phyloP scores from a whole-genome alignment of 2,329 filamentous ascomycete genomes.

The Apiospora rasikravindrae region DNA sequence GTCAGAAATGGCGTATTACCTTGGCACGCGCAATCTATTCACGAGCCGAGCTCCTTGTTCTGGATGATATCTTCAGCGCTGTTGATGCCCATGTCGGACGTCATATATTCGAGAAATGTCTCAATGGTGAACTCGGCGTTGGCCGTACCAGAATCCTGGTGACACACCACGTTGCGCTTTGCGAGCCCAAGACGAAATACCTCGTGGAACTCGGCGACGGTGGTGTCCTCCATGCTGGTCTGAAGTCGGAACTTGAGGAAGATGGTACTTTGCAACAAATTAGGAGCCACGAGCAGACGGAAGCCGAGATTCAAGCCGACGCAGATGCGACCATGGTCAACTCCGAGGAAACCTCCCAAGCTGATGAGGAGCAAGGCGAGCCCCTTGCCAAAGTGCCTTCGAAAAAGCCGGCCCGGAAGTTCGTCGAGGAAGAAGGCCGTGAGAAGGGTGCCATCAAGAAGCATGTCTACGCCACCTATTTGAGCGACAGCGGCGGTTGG shows the following conservation, averaged over 20 bases:
- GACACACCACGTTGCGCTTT: constrained; percentile 79
- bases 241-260: constrained; percentile 66
- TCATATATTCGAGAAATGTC: constrained; percentile 77
- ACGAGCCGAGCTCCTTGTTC: constrained; percentile 73
- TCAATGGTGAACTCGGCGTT: constrained; percentile 71
- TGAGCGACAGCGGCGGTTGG: constrained; percentile 68
- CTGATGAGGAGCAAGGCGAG: constrained; percentile 46
- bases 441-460: constrained; percentile 73
- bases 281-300: constrained; percentile 58
- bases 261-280: constrained; percentile 62
- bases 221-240: constrained; percentile 65
- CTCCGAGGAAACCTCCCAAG: constrained; percentile 54
- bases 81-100: constrained; percentile 82
- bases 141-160: constrained; percentile 78
- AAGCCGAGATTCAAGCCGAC: constrained; percentile 53
- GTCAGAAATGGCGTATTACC: constrained; percentile 82
- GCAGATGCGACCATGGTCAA: constrained; percentile 62
- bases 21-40: constrained; percentile 83
- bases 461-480: constrained; percentile 70
- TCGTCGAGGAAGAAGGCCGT: constrained; percentile 76
- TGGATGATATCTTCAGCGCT: constrained; percentile 86
- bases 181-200: constrained; percentile 73
- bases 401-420: constrained; percentile 65
- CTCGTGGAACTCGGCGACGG: constrained; percentile 76
- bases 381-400: constrained; percentile 56